Percentiles rank a stretch among this genome's conserved stretches.
These are phyloP conservation scores for Triticum timopheevii DNA, from an alignment of 176 grass and related monocot genomes.

Conservation along the genomic window DNA sequence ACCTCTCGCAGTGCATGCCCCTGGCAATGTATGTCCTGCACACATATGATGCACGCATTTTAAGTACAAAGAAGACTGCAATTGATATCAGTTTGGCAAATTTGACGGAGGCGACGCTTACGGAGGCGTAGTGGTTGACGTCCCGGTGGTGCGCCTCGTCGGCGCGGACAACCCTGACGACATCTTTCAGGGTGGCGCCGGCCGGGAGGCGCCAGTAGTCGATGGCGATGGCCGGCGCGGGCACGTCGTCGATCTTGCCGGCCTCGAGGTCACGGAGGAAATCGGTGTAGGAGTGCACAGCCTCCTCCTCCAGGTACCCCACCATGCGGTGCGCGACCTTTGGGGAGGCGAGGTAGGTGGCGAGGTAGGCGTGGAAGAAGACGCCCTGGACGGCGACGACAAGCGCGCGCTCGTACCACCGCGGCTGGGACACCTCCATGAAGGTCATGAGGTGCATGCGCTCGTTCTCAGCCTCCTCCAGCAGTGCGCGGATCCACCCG, in stretches of 20 bases:
- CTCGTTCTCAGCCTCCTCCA: slow-evolving; percentile 83
- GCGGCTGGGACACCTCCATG: slow-evolving; percentile 74
- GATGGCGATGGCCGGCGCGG: slow-evolving; percentile 42
- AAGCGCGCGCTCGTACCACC: slow-evolving; percentile 49
- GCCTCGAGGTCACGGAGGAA: slow-evolving; percentile 65
- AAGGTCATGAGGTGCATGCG: slow-evolving; percentile 87
- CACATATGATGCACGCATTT: neutral
- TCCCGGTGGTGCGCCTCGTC: slow-evolving; percentile 89
- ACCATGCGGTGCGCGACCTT: slow-evolving; percentile 73
- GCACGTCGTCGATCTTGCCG: slow-evolving; percentile 65
- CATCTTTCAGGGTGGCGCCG: slow-evolving; percentile 59
- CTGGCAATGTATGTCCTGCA: slow-evolving; percentile 46
- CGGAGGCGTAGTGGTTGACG: slow-evolving; percentile 74
- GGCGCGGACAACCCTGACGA: slow-evolving; percentile 60
- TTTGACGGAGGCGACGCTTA: neutral
- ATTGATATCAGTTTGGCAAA: neutral
- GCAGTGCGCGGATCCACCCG: slow-evolving; percentile 61
- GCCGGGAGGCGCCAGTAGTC: slow-evolving; percentile 76
- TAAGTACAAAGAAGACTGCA: neutral
- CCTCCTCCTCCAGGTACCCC: slow-evolving; percentile 84
- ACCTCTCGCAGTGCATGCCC: slow-evolving; percentile 26
- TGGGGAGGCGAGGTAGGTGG: slow-evolving; percentile 47
- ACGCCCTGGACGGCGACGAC: neutral
- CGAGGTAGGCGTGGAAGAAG: slow-evolving; percentile 17
- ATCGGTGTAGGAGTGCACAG: slow-evolving; percentile 79